Evolutionary conservation across 768 basidiomycete species (phyloP), one percentile per base, ranked within the genome.

Genomic region (Collybiopsis confluens): DNA sequence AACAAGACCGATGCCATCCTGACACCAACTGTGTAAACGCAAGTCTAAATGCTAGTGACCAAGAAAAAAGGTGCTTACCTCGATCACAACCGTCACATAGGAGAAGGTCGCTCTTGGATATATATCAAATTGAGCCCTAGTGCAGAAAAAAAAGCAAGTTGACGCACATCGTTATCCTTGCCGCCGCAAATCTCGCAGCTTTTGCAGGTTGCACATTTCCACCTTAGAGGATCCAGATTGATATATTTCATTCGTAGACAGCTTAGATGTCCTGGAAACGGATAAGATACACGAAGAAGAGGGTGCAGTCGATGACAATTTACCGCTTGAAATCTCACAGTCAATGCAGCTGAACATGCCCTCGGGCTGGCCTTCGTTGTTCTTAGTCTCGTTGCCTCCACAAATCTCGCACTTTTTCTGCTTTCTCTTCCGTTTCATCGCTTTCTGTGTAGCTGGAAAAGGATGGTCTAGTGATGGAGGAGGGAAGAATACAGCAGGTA

Each of bases 81-180:
- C 92, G 78, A 75, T 98, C 96, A 68, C 96, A 98, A 53, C 76
- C 81, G 76, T 98, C 96, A 67, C 96, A 98, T 61, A 98, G 88
- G 50, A 98, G 68, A 58, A 97, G 85, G 49, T 81, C 79, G 50
- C 79, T 83, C 90, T 95, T 64, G 68, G 63, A 50, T n/a, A 55
- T 28, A 27, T 24, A 35, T 26, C 58, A 54, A 54, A 30, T 41
- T 46, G 35, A 36, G n/a, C n/a, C n/a, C 56, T 53, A 23, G 15
- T 21, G 28, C 35, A 16, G 36, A 40, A 44, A 43, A 40, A 9
- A n/a, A 41, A 30, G 37, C 43, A 59, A 44, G 58, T 54, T 51
- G 49, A 74, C 92, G 71, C 70, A 96, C 95, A 69, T 94, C 92
- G 68, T 92, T 88, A 20, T 89, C 91, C 64, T 94, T 93, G 62